Percentiles rank a stretch among this genome's conserved stretches.
These are phyloP conservation scores for Scleroderma citrinum DNA, from an alignment of 768 basidiomycete genomes.

Conservation along the genomic window DNA sequence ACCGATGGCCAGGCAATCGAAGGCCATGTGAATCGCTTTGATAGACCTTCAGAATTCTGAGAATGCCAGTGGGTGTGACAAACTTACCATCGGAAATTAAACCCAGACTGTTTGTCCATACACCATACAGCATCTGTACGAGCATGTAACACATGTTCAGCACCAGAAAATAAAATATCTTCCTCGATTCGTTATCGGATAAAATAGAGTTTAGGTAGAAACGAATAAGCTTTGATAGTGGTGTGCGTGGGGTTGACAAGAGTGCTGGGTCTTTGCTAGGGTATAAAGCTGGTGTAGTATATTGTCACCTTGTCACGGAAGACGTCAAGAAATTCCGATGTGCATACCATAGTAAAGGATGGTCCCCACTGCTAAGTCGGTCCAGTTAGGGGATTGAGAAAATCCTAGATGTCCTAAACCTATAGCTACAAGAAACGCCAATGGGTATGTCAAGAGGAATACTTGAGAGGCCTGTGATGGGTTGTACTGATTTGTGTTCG, in stretches of 20 bases:
- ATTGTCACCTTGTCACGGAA: not conserved
- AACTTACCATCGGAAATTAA: slow-evolving; percentile 92
- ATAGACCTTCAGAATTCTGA: slow-evolving; percentile 2
- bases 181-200: slow-evolving; percentile 85
- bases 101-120: slow-evolving; percentile 96
- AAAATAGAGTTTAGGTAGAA: slow-evolving; percentile 87
- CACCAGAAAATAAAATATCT: slow-evolving; percentile 95
- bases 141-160: slow-evolving; percentile 95
- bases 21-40: slow-evolving; percentile 97
- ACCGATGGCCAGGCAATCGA: slow-evolving; percentile 96
- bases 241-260: slow-evolving; percentile 41
- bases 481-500: slow-evolving; percentile 40
- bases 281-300: slow-evolving; percentile 41
- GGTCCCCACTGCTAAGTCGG: slow-evolving; percentile 51
- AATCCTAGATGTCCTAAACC: slow-evolving; percentile 60
- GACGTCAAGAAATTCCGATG: not conserved
- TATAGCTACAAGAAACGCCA: slow-evolving; percentile 40
- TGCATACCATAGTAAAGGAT: slow-evolving; percentile 61
- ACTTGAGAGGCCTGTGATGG: slow-evolving; percentile 49
- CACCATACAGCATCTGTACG: slow-evolving; percentile 94
- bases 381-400: slow-evolving; percentile 51
- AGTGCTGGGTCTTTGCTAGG: slow-evolving; percentile 41
- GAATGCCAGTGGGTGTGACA: not conserved
- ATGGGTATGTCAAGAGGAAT: slow-evolving; percentile 54
- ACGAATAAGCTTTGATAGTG: slow-evolving; percentile 48